Base-by-base conservation (phyloP, 306 rosid genomes). In the Mimosa pudica region DNA sequence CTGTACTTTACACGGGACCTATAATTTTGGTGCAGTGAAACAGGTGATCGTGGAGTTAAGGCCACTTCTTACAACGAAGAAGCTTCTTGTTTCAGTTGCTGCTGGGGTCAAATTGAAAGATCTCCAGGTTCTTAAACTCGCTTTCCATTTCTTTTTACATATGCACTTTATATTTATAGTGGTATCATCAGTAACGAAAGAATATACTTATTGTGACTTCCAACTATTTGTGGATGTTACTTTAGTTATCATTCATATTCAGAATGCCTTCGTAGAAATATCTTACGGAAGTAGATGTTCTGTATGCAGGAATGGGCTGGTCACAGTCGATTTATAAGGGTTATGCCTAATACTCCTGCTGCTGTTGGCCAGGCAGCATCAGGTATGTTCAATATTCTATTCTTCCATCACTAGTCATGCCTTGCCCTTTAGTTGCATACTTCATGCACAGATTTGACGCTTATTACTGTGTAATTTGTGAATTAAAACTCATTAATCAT, bases 81-180 rank as follows among this genome's bases (percentile, higher is more conserved):
- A 96, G 89, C 98, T 93, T 79, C 86, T 96, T 62, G 98, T 96
- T 85, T 96, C 98, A 2, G 87, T 96, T 84, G 98, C 98, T 74
- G 99, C 99, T 72, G 99, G 99, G 58, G 67, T 91, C 80, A 96
- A 89, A 83, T 71, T 96, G 89, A 88, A 91, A 82, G 99, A 96
- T 89, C 91, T 96, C 68, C 96, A 91, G 99, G 98, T 95, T 57
- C 77, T 65, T 5, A 0, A 79, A 36, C 73, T 16, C 20, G 20
- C 17, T 5, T 0, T 46, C 46, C 60, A 41, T 42, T 71, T 71
- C 58, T 24, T 12, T 7, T 70, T 38, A 8, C 14, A 11, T 60
- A 10, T 46, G 16, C 3, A 45, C n/a, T 58, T 7, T 5, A 6
- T 41, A 60, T 24, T 60, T 60, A 60, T 60, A 24, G 7, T 16